Base-by-base conservation (phyloP, 371 early-diverging fungal species). In the Mortierella sp. region DNA sequence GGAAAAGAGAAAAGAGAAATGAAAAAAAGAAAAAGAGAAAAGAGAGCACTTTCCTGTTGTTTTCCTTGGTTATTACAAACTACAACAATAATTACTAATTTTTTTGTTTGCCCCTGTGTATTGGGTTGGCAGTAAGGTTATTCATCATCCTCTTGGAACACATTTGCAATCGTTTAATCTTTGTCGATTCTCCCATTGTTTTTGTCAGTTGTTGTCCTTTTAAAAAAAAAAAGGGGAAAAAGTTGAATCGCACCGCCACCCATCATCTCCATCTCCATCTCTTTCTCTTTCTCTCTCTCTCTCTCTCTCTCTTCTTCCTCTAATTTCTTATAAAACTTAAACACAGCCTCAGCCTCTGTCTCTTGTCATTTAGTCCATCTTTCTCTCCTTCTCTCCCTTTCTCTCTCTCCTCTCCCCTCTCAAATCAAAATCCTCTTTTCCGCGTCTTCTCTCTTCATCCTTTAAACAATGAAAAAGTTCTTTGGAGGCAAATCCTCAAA, bases 401-500 rank as follows among this genome's bases (percentile, higher is more conserved):
- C 34, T 15, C 13, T 26, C 34, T 29, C 23, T 49, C 54, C 22
- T 19, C 54, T 29, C 10, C 26, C 57, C 2, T 28, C 12, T 15
- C 35, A 31, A 37, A 35, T 23, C 54, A 32, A 7, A n/a, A 7
- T 60, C 49, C 28, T 59, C 19, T 53, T 54, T 35, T 54, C 28
- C 51, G 26, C 60, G n/a, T 31, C 58, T 22, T 31, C 53, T 28
- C 57, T 22, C 17, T 34, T 28, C 26, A 3, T 42, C 35, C 55
- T 35, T 35, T 23, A 32, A 1, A 37, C 63, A 17, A 78, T 78
- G 78, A 78, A 72, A 61, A 78, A 72, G 70, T 66, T 78, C 61
- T 78, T 78, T 61, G 72, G 72, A 42, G 34, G 61, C 15, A 78
- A 78, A 65, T 71, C 71, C 19, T 58, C 76, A 70, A 78, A 78